phyloP scores from a whole-genome alignment of 169 alveolate genomes.

The Plasmodium falciparum region DNA sequence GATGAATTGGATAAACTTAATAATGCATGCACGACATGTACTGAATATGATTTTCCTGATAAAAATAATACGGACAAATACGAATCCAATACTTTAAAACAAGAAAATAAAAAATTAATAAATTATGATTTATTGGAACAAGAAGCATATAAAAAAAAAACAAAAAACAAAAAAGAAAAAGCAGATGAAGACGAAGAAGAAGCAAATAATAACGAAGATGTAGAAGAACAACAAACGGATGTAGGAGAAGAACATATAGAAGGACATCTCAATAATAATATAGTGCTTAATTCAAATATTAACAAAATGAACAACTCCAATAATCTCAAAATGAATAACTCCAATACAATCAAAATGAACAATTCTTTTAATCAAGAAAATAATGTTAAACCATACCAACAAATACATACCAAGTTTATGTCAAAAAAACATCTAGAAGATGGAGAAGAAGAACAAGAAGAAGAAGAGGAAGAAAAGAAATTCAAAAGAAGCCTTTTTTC shows the following conservation, averaged over 20 bases:
- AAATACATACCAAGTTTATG: background rate
- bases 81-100: constrained; percentile 6
- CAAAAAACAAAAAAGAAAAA: background rate
- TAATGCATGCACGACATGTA: constrained; percentile 28
- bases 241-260: background rate
- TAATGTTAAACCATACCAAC: background rate
- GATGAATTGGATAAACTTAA: constrained; percentile 63
- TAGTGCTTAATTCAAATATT: background rate
- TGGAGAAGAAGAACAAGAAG: constrained; percentile 30
- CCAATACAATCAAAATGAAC: background rate
- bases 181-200: constrained; percentile 13
- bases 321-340: background rate
- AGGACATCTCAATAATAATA: constrained; percentile 26
- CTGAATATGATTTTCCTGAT: constrained; percentile 52
- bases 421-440: background rate
- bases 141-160: constrained; percentile 38
- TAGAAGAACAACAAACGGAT: constrained; percentile 35
- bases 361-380: constrained; percentile 30
- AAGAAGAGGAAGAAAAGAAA: constrained; percentile 75
- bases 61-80: constrained; percentile 20
- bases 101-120: constrained; percentile 8
- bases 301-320: background rate
- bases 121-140: constrained; percentile 9
- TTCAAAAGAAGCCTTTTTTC: constrained; percentile 83
- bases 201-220: constrained; percentile 19